Evolutionary conservation across 164 flowering plant species (phyloP).

Genomic region (Piper betle): DNA sequence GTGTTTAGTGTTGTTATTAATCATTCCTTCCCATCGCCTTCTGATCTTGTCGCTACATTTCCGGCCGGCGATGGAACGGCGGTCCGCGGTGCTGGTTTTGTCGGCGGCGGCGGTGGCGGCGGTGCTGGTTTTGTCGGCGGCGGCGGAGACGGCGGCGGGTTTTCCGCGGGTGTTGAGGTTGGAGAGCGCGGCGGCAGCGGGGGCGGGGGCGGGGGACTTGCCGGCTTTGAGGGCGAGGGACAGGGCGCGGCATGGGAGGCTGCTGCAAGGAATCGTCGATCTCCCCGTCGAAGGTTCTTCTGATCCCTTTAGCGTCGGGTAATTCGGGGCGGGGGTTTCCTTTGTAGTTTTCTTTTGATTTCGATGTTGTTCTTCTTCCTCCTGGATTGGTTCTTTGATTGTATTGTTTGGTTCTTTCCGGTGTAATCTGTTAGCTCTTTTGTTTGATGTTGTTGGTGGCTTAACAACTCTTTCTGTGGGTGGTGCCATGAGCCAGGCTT

Average conservation of each 20-base stretch:
- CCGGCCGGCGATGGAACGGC: no score
- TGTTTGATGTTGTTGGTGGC: slow-evolving; percentile 1
- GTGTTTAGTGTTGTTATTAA: no score
- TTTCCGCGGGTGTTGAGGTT: slow-evolving; percentile 39
- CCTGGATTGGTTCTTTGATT: background rate
- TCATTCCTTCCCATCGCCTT: no score
- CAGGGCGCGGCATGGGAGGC: slow-evolving; percentile 49
- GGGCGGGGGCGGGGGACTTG: slow-evolving; percentile 21
- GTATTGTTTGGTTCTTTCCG: background rate
- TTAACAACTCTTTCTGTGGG: background rate
- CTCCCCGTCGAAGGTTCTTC: slow-evolving; percentile 60
- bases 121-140: slow-evolving; percentile 7
- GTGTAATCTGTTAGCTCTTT: background rate
- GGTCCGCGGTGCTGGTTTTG: slow-evolving; percentile 11
- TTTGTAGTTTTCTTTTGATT: no score
- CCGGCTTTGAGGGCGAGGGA: slow-evolving; percentile 47
- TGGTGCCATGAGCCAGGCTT: slow-evolving; percentile 32
- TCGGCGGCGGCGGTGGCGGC: slow-evolving; percentile 11
- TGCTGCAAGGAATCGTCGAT: slow-evolving; percentile 73
- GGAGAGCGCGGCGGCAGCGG: slow-evolving; percentile 53
- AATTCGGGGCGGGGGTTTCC: background rate
- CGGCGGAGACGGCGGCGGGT: slow-evolving; percentile 10
- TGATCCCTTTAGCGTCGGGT: slow-evolving; percentile 57
- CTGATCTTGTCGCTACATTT: no score
- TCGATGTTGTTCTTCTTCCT: background rate